phyloP scores from a whole-genome alignment of 805 yeast species.

The Yarrowia sp. region DNA sequence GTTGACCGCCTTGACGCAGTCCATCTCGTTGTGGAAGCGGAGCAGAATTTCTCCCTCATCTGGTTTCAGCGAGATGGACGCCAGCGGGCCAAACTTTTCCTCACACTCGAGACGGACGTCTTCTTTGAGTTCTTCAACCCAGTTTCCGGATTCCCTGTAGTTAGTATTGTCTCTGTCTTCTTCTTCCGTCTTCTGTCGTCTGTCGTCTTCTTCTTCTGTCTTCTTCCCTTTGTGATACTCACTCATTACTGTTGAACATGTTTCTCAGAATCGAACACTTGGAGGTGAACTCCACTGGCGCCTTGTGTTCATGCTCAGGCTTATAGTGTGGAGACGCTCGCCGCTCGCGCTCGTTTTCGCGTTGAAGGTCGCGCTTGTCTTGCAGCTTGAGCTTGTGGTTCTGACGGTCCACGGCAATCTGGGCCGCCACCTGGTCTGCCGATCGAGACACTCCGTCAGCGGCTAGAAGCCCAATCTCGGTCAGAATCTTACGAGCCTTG shows the following conservation, averaged over 20 bases:
- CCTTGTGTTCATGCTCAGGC: not conserved
- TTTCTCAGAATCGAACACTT: not conserved
- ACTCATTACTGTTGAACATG: conserved; percentile 22
- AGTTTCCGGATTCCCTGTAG: conserved; percentile 37
- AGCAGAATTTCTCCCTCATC: conserved; percentile 37
- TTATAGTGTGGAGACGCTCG: not conserved
- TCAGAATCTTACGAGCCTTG: not conserved
- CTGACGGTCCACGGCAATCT: conserved; percentile 11
- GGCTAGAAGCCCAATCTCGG: conserved; percentile 10
- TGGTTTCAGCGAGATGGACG: conserved; percentile 36
- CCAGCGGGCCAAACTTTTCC: conserved; percentile 38
- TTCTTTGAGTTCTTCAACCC: conserved; percentile 39
- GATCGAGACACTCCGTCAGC: conserved; percentile 15
- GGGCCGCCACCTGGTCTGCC: conserved; percentile 16
- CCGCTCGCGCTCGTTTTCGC: not conserved
- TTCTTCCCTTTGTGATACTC: not conserved
- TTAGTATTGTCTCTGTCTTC: not conserved
- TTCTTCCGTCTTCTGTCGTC: not conserved
- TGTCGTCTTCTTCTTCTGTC: too few relatives aligned
- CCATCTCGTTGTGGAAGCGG: conserved; percentile 33
- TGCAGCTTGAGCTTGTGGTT: conserved; percentile 1
- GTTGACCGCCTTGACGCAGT: conserved; percentile 36
- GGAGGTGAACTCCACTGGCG: not conserved
- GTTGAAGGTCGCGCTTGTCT: not conserved
- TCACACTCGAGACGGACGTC: conserved; percentile 40